Percentiles rank a stretch among this genome's conserved stretches.
phyloP scores from a whole-genome alignment of 148 eudicot species.

The Chenopodium berlandieri region DNA sequence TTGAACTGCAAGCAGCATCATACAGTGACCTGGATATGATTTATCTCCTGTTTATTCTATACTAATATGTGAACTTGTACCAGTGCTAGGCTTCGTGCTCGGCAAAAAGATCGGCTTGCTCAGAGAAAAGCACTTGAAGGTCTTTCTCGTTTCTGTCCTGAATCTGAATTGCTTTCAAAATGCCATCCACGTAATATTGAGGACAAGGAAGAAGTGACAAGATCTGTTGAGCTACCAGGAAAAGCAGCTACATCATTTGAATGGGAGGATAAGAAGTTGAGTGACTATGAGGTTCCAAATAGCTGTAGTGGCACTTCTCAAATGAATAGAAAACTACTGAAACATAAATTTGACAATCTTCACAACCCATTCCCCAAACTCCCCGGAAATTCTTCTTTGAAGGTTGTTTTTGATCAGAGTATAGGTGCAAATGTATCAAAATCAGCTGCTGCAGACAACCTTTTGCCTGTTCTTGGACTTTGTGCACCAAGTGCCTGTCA shows the following conservation, averaged over 20 bases:
- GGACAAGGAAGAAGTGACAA: slow-evolving; percentile 29
- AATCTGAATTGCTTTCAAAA: slow-evolving; percentile 30
- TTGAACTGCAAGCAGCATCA: background rate
- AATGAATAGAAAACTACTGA: slow-evolving; percentile 36
- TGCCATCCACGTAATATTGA: slow-evolving; percentile 29
- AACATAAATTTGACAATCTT: slow-evolving; percentile 36
- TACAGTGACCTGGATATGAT: background rate
- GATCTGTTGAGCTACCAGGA: slow-evolving; percentile 30
- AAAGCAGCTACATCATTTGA: slow-evolving; percentile 35
- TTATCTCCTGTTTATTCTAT: background rate
- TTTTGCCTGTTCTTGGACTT: slow-evolving; percentile 75
- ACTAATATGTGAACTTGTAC: slow-evolving; percentile 22
- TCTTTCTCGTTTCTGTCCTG: slow-evolving; percentile 30
- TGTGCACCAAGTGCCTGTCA: slow-evolving; percentile 89
- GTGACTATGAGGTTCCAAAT: slow-evolving; percentile 32
- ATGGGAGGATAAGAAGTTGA: slow-evolving; percentile 32
- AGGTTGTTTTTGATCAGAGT: slow-evolving; percentile 30
- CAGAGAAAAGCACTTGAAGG: slow-evolving; percentile 41
- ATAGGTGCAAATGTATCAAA: slow-evolving; percentile 28
- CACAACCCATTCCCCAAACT: slow-evolving; percentile 28
- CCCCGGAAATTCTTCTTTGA: slow-evolving; percentile 27
- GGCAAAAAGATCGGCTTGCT: slow-evolving; percentile 84
- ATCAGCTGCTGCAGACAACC: slow-evolving; percentile 31
- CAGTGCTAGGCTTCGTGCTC: slow-evolving; percentile 84
- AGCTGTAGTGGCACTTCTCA: slow-evolving; percentile 33